Evolutionary conservation across 441 rosid species (phyloP), one percentile per base, ranked within the genome.

Genomic region (Cnidoscolus chayamansa): DNA sequence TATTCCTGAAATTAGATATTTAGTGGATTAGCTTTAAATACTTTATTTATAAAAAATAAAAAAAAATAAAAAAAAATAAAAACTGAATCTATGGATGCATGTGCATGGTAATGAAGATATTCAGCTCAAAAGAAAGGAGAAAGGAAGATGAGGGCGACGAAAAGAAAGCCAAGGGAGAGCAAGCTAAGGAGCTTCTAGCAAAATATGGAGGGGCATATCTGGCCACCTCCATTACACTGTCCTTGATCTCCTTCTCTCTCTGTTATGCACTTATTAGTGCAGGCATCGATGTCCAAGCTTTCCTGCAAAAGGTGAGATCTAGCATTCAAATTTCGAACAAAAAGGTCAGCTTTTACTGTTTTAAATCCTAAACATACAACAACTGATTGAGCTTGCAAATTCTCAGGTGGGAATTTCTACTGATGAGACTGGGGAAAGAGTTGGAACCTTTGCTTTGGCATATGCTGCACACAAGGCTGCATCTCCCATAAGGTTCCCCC

Each of bases 381-480:
- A 4, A 35, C 40, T 35, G 40, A 40, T 40, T 40, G 45, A 40
- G 45, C 45, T 57, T 40, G 48, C 15, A 17, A 16, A 61, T 55
- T 59, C 75, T 35, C 82, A 91, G 97, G 90, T 92, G 76, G 98
- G 98, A 70, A 88, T 94, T 66, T 61, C 96, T 45, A 62, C 81
- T 3, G 82, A 86, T 77, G 96, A 79, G 7, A 78, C 94, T 0
- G 95, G 97, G 2, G 93, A 87, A 86, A 92, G 86, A 75, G 94
- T 94, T 0, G 97, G 98, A 7, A 86, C 96, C 9, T 85, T 92
- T 80, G 97, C 97, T 45, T 70, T 94, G 79, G 97, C 98, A 0
- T 87, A 92, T 56, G 97, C 97, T 16, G 97, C 98, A 0, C 98
- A 94, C 72, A 94, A 94, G 81, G 98, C 97, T 49, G 97, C 97